These are phyloP conservation scores for Sclerospora graminicola DNA, from an alignment of 352 stramenopile species.

Conservation along the genomic window DNA sequence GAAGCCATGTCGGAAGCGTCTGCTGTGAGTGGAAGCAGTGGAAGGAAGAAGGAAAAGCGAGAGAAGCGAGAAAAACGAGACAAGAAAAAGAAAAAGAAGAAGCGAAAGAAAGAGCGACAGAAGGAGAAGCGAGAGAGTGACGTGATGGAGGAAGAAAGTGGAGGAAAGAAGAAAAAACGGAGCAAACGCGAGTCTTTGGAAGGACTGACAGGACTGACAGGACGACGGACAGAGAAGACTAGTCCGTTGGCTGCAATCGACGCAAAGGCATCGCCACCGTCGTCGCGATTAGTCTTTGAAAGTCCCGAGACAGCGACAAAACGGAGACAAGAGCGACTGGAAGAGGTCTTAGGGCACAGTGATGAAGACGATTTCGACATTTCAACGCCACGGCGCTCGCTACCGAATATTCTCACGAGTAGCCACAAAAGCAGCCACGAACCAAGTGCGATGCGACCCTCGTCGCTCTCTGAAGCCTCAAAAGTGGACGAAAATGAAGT, in stretches of 20 bases:
- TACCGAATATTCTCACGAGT: conserved; percentile 10
- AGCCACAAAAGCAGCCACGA: conserved; percentile 4
- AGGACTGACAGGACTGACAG: too few species aligned
- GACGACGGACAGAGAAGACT: conserved; percentile 2
- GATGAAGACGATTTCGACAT: conserved; percentile 38
- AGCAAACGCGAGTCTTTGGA: conserved; percentile 18
- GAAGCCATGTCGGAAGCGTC: conserved; percentile 31
- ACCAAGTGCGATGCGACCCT: neutral
- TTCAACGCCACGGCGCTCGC: conserved; percentile 4
- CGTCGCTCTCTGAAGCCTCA: neutral
- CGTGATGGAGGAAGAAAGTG: conserved; percentile 11
- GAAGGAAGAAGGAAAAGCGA: conserved; percentile 40
- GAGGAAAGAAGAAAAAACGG: conserved; percentile 17
- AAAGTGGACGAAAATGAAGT: conserved; percentile 1
- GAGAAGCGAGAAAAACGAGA: conserved; percentile 47
- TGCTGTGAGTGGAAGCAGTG: conserved; percentile 17
- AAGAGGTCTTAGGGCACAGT: conserved; percentile 39
- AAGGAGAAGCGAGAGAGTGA: conserved; percentile 20
- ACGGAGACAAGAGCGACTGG: conserved; percentile 36
- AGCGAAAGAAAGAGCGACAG: conserved; percentile 29
- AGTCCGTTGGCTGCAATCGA: conserved; percentile 2
- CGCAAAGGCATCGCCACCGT: conserved; percentile 4
- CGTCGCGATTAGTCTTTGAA: conserved; percentile 25
- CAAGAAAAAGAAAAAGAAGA: conserved; percentile 44
- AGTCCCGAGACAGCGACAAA: conserved; percentile 34